Base-by-base conservation (phyloP, 2,329 filamentous ascomycete species). In the Phyllosticta citribraziliensis region DNA sequence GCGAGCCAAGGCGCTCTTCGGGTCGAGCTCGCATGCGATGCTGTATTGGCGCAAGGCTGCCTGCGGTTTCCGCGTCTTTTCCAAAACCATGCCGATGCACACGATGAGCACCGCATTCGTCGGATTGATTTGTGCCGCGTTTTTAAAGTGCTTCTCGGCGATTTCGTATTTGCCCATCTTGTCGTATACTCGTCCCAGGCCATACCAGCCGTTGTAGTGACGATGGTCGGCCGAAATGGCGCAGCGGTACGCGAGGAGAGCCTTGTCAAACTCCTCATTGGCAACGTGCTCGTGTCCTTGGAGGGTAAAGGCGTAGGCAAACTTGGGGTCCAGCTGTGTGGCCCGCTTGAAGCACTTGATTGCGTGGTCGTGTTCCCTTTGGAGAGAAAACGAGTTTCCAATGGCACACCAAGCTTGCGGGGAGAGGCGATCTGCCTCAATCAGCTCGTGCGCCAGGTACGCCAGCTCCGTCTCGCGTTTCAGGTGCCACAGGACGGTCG, bases 201-300 rank as follows among this genome's bases (percentile, higher is more conserved):
- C 94, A 72, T 97, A 99, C 84, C 95, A 97, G n/a, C 93, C 94
- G 70, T 97, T 96, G 78, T 97, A 99, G 72, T 97, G 93, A 20
- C 93, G 86, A 60, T 84, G 85, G 69, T 99, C 92, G 0, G 90
- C 91, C 53, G 87, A 84, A 66, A 99, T 89, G 1, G 91, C 92
- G 58, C 87, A 84, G 35, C 95, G 85, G 73, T 97, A 99, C 1
- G 91, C 88, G 50, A 87, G 85, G 53, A 96, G 82, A 0, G 94
- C 94, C 72, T 96, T 96, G 71, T 97, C 93, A 70, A 94, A 97
- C 73, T 99, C 95, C 74, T 99, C 95, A 66, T 97, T 97, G 40
- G 89, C 84, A 53, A 97, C 88, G 71, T 96, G 91, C 71, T 99
- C 94, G 72, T 99, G 94, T 1, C 94, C 94, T 72, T 97, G 93